phyloP scores from a whole-genome alignment of 768 basidiomycete species.

The Baorangia bicolor region DNA sequence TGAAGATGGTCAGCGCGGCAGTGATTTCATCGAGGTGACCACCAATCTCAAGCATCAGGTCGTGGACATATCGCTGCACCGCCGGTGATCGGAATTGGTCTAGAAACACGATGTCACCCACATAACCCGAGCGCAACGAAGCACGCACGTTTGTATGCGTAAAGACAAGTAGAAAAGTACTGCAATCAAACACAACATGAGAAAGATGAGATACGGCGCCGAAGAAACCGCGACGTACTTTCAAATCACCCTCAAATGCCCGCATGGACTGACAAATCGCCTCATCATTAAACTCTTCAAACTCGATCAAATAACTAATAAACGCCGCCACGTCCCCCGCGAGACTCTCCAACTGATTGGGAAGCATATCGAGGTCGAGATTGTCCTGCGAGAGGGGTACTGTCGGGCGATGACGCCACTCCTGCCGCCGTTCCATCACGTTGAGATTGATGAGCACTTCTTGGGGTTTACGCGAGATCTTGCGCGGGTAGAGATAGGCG shows the following conservation, averaged over 20 bases:
- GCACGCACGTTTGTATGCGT: conserved; percentile 42
- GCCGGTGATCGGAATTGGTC: conserved; percentile 51
- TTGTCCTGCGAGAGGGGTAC: conserved; percentile 35
- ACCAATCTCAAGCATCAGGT: conserved; percentile 46
- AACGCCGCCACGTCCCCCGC: conserved; percentile 48
- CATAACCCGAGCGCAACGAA: neutral
- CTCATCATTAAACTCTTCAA: conserved; percentile 54
- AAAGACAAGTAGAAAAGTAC: conserved; percentile 52
- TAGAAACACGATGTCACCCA: conserved; percentile 15
- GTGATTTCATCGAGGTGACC: conserved; percentile 51
- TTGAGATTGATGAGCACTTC: conserved; percentile 36
- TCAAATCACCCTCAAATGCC: conserved; percentile 48
- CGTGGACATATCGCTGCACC: conserved; percentile 52
- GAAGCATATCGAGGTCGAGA: conserved; percentile 48
- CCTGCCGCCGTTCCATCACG: conserved; percentile 29
- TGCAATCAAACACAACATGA: conserved; percentile 12
- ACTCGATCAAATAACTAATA: conserved; percentile 49
- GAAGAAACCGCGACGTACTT: conserved; percentile 26
- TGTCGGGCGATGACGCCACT: conserved; percentile 37
- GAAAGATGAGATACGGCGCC: neutral
- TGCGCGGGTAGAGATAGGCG: conserved; percentile 49
- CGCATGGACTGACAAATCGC: conserved; percentile 47
- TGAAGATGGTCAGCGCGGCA: conserved; percentile 45
- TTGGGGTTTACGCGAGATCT: conserved; percentile 36
- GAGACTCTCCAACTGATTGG: conserved; percentile 42